phyloP scores from a whole-genome alignment of 805 yeast genomes.

The Candida ipomoeae region DNA sequence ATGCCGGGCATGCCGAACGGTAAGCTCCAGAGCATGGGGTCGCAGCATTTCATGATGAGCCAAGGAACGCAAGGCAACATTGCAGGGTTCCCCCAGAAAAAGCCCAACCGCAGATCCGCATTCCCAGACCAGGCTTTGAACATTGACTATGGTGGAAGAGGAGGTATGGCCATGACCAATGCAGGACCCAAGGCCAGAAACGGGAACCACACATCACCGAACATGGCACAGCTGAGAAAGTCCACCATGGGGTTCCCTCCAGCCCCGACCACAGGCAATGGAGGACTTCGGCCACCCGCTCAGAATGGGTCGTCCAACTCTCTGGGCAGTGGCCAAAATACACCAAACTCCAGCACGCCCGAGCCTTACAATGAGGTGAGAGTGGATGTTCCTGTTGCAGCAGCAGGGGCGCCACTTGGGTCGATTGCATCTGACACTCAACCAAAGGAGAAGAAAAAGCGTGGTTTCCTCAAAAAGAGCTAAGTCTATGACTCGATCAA shows the following conservation, averaged over 20 bases:
- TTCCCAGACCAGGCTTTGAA: constrained; percentile 31
- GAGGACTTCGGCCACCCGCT: constrained; percentile 8
- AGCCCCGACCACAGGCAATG: neutral
- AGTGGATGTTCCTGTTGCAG: constrained; percentile 16
- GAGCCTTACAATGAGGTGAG: constrained; percentile 17
- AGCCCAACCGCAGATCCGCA: constrained; percentile 33
- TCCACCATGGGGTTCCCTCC: constrained; percentile 3
- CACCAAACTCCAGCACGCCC: constrained; percentile 21
- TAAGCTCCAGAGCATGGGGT: constrained; percentile 4
- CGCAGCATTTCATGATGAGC: constrained; percentile 8
- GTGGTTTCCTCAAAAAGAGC: constrained; percentile 23
- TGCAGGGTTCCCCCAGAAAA: constrained; percentile 22
- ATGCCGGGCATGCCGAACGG: neutral
- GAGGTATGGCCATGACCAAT: constrained; percentile 42
- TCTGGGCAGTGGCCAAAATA: constrained; percentile 22
- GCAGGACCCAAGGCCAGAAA: constrained; percentile 13
- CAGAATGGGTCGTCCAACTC: constrained; percentile 13
- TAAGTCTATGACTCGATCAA: neutral
- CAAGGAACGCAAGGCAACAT: constrained; percentile 5
- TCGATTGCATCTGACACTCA: constrained; percentile 18
- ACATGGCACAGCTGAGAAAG: constrained; percentile 16
- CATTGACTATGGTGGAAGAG: constrained; percentile 44
- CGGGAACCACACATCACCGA: constrained; percentile 16
- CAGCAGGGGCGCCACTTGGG: constrained; percentile 29
- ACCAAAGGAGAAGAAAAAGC: constrained; percentile 25